Evolutionary conservation across 495 filamentous ascomycete genomes (phyloP).

Genomic region (Xylaria castorea): DNA sequence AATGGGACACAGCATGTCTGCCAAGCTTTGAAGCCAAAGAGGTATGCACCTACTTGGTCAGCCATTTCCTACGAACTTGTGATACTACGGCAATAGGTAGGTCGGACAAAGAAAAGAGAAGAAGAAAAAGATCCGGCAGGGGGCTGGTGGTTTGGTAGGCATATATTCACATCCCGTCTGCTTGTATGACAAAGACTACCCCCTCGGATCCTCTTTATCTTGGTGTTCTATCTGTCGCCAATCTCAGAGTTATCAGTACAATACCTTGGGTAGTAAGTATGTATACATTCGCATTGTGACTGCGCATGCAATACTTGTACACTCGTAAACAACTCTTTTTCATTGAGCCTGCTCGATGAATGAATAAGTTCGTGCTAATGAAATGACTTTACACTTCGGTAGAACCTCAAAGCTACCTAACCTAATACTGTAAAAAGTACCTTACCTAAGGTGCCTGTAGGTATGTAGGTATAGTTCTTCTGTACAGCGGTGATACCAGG

Average conservation of each 20-base stretch:
- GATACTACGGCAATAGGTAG: slow-evolving; percentile 1
- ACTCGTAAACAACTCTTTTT: not conserved
- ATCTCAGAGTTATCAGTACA: not conserved
- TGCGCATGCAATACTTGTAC: not conserved
- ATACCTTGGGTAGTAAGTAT: not conserved
- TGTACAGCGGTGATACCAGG: too few species aligned
- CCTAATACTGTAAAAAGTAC: not conserved
- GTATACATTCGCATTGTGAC: not conserved
- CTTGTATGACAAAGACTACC: not conserved
- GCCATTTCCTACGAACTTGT: not conserved
- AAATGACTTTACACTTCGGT: too few species aligned
- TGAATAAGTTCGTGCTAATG: not conserved
- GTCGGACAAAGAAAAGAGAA: slow-evolving; percentile 1
- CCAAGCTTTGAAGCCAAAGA: not conserved
- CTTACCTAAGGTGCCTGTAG: too few species aligned
- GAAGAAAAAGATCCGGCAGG: not conserved
- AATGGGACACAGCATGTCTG: slow-evolving; percentile 2
- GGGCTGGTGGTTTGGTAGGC: not conserved
- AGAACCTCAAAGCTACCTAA: too few species aligned
- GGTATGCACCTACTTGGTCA: not conserved
- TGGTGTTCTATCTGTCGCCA: not conserved
- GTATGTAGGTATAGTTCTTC: too few species aligned
- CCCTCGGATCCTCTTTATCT: not conserved
- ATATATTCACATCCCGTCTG: not conserved
- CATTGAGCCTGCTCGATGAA: not conserved